Evolutionary conservation across 2,329 filamentous ascomycete genomes (phyloP).

Genomic region (Aspergillaceae sp.): DNA sequence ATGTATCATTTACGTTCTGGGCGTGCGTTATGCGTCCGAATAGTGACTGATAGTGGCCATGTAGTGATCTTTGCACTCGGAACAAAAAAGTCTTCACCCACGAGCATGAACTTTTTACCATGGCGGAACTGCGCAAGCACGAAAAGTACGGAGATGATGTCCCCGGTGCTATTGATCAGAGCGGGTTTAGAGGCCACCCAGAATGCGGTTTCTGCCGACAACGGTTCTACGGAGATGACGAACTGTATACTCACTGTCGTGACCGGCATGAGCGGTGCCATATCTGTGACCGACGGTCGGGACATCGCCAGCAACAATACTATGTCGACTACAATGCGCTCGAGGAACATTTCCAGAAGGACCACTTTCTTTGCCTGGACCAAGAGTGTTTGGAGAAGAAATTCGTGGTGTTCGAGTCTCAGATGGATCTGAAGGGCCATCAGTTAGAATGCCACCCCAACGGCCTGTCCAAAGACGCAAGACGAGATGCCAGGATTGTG

Average conservation of each 20-base stretch:
- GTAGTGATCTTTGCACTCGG: conserved; percentile 71
- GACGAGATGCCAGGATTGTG: conserved; percentile 74
- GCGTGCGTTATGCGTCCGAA: not conserved
- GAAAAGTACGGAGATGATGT: conserved; percentile 86
- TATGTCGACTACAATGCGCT: conserved; percentile 81
- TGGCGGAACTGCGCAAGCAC: conserved; percentile 71
- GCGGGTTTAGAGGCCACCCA: conserved; percentile 91
- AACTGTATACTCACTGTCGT: conserved; percentile 85
- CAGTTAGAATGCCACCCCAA: conserved; percentile 75
- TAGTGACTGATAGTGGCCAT: conserved; percentile 2
- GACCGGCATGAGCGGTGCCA: conserved; percentile 94
- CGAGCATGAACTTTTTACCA: conserved; percentile 86
- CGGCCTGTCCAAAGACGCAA: conserved; percentile 69
- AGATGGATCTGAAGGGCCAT: conserved; percentile 91
- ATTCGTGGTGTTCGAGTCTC: conserved; percentile 90
- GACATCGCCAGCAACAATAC: conserved; percentile 69
- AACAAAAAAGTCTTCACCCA: conserved; percentile 99
- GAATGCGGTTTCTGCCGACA: conserved; percentile 87
- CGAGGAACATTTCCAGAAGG: conserved; percentile 76
- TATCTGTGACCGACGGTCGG: conserved; percentile 67
- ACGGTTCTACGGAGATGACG: conserved; percentile 92
- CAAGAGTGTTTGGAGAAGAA: conserved; percentile 91
- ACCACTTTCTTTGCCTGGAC: conserved; percentile 79
- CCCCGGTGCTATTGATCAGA: conserved; percentile 82
- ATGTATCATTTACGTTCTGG: conserved; percentile 19